Evolutionary conservation across 495 filamentous ascomycete species (phyloP), one percentile per base, ranked within the genome.

Genomic region (Aspergillus nanangensis): DNA sequence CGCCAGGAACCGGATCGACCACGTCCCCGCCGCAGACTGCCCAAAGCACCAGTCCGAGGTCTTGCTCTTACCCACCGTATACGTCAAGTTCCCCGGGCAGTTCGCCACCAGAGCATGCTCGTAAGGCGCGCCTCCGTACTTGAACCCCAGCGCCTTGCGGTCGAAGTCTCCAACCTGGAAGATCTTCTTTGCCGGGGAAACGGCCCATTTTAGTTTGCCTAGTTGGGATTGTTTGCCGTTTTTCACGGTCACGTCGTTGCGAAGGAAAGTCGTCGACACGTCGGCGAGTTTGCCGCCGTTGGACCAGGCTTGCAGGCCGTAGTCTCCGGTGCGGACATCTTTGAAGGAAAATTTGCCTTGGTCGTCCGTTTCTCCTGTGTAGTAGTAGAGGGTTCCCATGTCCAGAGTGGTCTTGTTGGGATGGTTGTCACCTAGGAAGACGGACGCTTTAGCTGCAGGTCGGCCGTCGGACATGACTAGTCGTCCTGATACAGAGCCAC

Each of bases 81-180:
- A 69, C 19, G 51, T 62, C 3, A 67, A 24, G 25, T 67, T 58
- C 8, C 51, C 57, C 1, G 65, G 69, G 35, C 57, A 67, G 8
- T 58, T 54, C 7, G 44, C 60, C 8, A 64, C 57, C 1, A 66
- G 50, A 1, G 49, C 69, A 29, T 70, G 64, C 15, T 61, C 47
- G 33, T 58, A 57, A 8, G 61, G 61, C 3, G 61, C 53, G 4
- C 69, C 60, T 29, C 65, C 63, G 33, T 65, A 55, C 23, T 47
- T 38, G 19, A 72, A 72, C 10, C 67, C 63, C 17, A 56, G 32
- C n/a, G 58, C 54, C 38, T 65, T 62, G 29, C 62, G 61, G 29
- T 72, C 66, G 14, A 69, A 61, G 13, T 63, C 59, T 13, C 69
- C 66, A 14, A 72, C 51, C 32, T 63, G 68, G 51, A 61, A 71